A percentile compares a stretch with the other conserved stretches of the same genome.
Conservation (phyloP, 495 filamentous ascomycete species). For the Hypoxylon cercidicola region DNA sequence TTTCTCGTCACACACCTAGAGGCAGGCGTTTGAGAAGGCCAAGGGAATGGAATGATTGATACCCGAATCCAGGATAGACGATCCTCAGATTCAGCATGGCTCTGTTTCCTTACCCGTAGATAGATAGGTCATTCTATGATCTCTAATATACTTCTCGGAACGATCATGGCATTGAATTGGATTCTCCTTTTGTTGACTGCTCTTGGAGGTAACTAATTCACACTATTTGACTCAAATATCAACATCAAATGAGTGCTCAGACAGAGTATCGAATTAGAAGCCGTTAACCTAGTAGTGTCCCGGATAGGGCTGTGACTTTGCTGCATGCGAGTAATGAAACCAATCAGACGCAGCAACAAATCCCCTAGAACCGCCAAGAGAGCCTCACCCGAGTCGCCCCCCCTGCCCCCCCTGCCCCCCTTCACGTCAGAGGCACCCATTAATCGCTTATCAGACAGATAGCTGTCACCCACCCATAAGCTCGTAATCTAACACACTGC, state of each 20-base stretch:
- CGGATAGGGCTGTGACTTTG: slow-evolving; percentile 15
- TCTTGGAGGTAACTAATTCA: too few relatives aligned
- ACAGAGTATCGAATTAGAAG: slow-evolving; percentile 6
- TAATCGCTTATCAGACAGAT: too few relatives aligned
- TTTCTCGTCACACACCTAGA: not conserved
- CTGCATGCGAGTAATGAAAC: not conserved
- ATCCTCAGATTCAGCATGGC: not conserved
- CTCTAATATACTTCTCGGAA: too few relatives aligned
- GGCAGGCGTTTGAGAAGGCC: slow-evolving; percentile 21
- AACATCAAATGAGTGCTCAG: slow-evolving; percentile 21
- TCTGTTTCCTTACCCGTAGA: not conserved
- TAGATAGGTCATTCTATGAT: not conserved
- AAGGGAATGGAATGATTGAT: slow-evolving; percentile 8
- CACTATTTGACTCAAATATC: too few relatives aligned
- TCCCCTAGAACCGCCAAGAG: not conserved
- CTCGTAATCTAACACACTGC: too few relatives aligned
- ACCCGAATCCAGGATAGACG: slow-evolving; percentile 12
- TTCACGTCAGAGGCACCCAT: slow-evolving; percentile 3
- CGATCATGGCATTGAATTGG: too few relatives aligned
- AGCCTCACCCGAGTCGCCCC: not conserved
- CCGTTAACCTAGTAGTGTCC: too few relatives aligned
- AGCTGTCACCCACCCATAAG: not conserved
- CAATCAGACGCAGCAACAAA: too few relatives aligned
- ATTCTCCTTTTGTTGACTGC: too few relatives aligned
- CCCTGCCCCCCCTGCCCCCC: too few relatives aligned